Conservation (phyloP, 495 filamentous ascomycete species). For the Annulohypoxylon bovei region DNA sequence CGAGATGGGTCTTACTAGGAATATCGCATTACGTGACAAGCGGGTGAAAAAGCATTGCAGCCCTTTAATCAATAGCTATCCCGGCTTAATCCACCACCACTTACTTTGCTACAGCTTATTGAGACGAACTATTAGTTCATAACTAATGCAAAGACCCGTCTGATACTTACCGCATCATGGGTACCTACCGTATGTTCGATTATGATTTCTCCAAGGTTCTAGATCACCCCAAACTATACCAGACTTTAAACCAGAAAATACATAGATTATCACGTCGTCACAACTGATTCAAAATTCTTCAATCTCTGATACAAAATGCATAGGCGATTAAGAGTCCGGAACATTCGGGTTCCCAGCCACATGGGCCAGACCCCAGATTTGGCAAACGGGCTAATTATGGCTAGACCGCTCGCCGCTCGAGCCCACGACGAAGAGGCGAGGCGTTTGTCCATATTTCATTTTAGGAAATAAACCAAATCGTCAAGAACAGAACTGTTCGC, state of each 20-base stretch:
- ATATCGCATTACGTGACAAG: conserved; percentile 10
- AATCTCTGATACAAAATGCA: conserved; percentile 32
- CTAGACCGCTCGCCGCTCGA: conserved; percentile 23
- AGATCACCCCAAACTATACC: not conserved
- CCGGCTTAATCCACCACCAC: conserved; percentile 9
- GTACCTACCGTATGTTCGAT: not conserved
- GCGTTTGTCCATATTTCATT: conserved; percentile 20
- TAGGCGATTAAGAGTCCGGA: conserved; percentile 37
- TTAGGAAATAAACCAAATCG: not conserved
- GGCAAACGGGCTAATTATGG: conserved; percentile 42
- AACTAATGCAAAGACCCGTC: conserved; percentile 9
- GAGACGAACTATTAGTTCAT: not conserved
- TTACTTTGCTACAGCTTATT: not conserved
- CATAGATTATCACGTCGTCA: not conserved
- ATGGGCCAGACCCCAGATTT: conserved; percentile 42
- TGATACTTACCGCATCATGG: conserved; percentile 5
- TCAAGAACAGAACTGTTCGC: not conserved
- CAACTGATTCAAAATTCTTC: not conserved
- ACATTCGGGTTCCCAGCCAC: conserved; percentile 37
- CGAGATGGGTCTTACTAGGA: not conserved
- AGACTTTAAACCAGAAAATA: not conserved
- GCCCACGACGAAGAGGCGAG: conserved; percentile 26
- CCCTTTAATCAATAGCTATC: conserved; percentile 10
- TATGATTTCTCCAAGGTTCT: not conserved
- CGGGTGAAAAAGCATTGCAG: conserved; percentile 16